Conservation (phyloP, 2,329 filamentous ascomycete species). For the Fusarium verticillioides region DNA sequence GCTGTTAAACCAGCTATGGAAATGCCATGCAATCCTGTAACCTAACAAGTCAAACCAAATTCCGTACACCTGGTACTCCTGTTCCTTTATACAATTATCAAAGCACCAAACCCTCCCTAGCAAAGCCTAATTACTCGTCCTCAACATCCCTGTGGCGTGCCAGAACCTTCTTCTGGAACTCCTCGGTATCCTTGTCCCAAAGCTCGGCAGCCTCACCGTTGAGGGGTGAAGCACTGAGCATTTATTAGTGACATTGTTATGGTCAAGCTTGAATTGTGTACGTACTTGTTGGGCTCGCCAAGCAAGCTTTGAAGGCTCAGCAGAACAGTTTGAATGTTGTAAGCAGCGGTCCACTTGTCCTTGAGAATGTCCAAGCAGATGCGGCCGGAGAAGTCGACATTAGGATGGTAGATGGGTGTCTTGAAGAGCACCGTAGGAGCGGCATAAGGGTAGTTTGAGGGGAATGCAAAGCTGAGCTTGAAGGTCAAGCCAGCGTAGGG, state of each 20-base stretch:
- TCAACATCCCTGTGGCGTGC: conserved; percentile 72
- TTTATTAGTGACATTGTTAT: conserved; percentile 34
- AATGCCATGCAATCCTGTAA: conserved; percentile 50
- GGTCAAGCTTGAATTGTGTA: conserved; percentile 21
- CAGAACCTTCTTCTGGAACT: conserved; percentile 84
- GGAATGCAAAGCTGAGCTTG: conserved; percentile 93
- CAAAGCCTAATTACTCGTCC: conserved; percentile 61
- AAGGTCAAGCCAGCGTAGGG: conserved; percentile 89
- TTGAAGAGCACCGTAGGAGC: conserved; percentile 95
- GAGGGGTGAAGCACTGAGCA: conserved; percentile 78
- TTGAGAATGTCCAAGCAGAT: conserved; percentile 99
- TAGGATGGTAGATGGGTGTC: conserved; percentile 98
- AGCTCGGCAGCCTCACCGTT: conserved; percentile 97
- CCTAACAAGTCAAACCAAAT: conserved; percentile 47
- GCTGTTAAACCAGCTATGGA: conserved; percentile 34
- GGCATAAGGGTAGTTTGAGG: conserved; percentile 90
- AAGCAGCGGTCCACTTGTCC: conserved; percentile 98
- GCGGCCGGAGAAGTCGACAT: conserved; percentile 95
- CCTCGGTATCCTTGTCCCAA: conserved; percentile 88
- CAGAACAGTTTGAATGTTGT: conserved; percentile 94
- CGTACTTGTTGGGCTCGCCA: conserved; percentile 98
- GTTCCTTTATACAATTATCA: conserved; percentile 50
- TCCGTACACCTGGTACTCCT: conserved; percentile 55
- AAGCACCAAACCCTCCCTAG: conserved; percentile 27
- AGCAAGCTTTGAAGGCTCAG: conserved; percentile 94